phyloP scores from a whole-genome alignment of 2,329 filamentous ascomycete genomes.

The Ramularia endophylla region DNA sequence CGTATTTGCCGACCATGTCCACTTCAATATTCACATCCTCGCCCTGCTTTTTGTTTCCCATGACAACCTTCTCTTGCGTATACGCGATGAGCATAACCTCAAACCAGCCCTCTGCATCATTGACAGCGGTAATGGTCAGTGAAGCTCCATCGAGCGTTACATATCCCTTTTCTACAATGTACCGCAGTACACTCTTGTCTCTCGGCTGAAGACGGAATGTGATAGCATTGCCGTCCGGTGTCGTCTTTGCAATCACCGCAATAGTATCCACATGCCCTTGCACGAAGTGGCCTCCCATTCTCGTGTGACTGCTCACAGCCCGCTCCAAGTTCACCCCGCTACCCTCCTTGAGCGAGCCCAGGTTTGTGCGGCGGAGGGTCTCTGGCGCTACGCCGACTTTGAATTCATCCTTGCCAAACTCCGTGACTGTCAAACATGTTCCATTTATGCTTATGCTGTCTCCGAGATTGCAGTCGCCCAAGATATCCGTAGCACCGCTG shows the following conservation, averaged over 20 bases:
- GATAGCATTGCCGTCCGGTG: slow-evolving; percentile 81
- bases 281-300: slow-evolving; percentile 97
- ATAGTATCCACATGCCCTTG: slow-evolving; percentile 95
- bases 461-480: slow-evolving; percentile 76
- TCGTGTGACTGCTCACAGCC: slow-evolving; percentile 81
- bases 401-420: slow-evolving; percentile 60
- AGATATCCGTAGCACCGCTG: slow-evolving; percentile 65
- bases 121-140: slow-evolving; percentile 80
- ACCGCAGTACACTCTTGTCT: slow-evolving; percentile 64
- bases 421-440: slow-evolving; percentile 90
- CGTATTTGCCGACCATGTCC: slow-evolving; percentile 80
- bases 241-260: slow-evolving; percentile 66
- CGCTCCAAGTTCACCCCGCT: slow-evolving; percentile 87
- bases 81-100: slow-evolving; percentile 98
- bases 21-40: slow-evolving; percentile 90
- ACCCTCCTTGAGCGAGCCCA: slow-evolving; percentile 63
- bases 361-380: slow-evolving; percentile 90
- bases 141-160: slow-evolving; percentile 92
- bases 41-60: slow-evolving; percentile 69
- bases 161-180: slow-evolving; percentile 95
- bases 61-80: slow-evolving; percentile 86
- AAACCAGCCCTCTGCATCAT: slow-evolving; percentile 78
- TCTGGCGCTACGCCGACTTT: slow-evolving; percentile 93
- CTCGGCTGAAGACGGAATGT: slow-evolving; percentile 76
- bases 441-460: slow-evolving; percentile 96